Evolutionary conservation across 2,329 filamentous ascomycete species (phyloP).

Genomic region (Pleurostoma richardsiae): DNA sequence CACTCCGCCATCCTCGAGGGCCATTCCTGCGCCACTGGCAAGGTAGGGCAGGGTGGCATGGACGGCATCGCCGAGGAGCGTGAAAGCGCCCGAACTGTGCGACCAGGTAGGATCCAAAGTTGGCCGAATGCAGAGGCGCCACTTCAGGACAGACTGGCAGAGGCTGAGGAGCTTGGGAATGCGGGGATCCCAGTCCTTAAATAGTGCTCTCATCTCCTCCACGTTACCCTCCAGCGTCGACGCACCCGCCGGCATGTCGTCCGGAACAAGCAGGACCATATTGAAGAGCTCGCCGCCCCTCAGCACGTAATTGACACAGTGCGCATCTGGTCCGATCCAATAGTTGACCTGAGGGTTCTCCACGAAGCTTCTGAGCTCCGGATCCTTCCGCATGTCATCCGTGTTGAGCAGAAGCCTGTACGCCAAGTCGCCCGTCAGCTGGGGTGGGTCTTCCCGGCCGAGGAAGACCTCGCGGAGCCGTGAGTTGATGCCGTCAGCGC

Average conservation of each 20-base stretch:
- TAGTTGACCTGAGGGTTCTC: conserved; percentile 44
- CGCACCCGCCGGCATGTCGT: conserved; percentile 38
- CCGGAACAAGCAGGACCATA: conserved; percentile 44
- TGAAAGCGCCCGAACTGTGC: conserved; percentile 48
- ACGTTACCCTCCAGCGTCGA: conserved; percentile 43
- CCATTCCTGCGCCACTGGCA: conserved; percentile 52
- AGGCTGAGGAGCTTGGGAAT: conserved; percentile 51
- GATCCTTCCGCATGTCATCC: conserved; percentile 37
- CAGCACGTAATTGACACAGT: conserved; percentile 47
- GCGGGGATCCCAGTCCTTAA: conserved; percentile 51
- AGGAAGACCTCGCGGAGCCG: conserved; percentile 37
- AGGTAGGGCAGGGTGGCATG: conserved; percentile 62
- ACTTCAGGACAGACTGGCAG: conserved; percentile 55
- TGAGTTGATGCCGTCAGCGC: conserved; percentile 42
- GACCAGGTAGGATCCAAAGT: conserved; percentile 48
- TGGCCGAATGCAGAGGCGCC: conserved; percentile 52
- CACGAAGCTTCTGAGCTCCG: conserved; percentile 36
- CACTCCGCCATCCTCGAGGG: conserved; percentile 54
- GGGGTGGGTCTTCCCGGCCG: conserved; percentile 36
- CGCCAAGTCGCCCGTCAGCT: conserved; percentile 43
- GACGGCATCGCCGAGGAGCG: conserved; percentile 58
- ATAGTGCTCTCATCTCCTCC: conserved; percentile 40
- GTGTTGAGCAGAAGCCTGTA: conserved; percentile 42
- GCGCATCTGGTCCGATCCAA: conserved; percentile 45
- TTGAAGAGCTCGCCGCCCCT: conserved; percentile 42